phyloP scores from a whole-genome alignment of 768 basidiomycete species.

The Phylloporus arenicola region DNA sequence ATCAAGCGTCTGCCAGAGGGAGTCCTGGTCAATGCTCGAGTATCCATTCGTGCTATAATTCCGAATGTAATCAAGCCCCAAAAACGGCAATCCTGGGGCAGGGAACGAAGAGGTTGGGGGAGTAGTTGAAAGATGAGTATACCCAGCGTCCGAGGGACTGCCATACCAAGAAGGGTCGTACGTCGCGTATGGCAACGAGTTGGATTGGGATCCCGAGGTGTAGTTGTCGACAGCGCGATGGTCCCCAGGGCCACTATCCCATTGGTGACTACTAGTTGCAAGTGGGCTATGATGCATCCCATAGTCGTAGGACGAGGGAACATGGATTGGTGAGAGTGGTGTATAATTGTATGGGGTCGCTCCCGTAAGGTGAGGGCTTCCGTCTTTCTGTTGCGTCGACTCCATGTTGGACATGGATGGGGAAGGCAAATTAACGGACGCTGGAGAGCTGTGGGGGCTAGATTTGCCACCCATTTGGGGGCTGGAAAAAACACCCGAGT shows the following conservation, averaged over 20 bases:
- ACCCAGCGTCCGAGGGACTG: conserved; percentile 35
- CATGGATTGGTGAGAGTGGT: conserved; percentile 49
- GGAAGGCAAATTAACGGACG: conserved; percentile 66
- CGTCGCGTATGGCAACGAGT: conserved; percentile 38
- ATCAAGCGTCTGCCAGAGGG: conserved; percentile 60
- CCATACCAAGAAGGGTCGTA: conserved; percentile 39
- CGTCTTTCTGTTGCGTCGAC: conserved; percentile 41
- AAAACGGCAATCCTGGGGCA: conserved; percentile 74
- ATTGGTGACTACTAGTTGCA: conserved; percentile 31
- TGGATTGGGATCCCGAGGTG: conserved; percentile 32
- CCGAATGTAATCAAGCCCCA: conserved; percentile 77
- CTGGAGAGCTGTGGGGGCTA: conserved; percentile 72
- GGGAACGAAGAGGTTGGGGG: conserved; percentile 62
- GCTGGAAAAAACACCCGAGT: conserved; percentile 53
- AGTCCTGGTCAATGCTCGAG: conserved; percentile 35
- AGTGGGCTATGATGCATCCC: conserved; percentile 32
- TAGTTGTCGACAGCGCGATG: conserved; percentile 41
- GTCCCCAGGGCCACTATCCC: conserved; percentile 41
- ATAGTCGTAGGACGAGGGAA: conserved; percentile 56
- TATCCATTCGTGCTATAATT: conserved; percentile 57
- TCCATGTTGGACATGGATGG: conserved; percentile 54
- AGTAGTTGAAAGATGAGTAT: conserved; percentile 47
- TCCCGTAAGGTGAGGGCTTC: conserved; percentile 49
- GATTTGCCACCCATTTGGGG: conserved; percentile 42
- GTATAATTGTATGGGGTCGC: conserved; percentile 41